Evolutionary conservation across 306 rosid species (phyloP).

Genomic region (Acacia acuminata): DNA sequence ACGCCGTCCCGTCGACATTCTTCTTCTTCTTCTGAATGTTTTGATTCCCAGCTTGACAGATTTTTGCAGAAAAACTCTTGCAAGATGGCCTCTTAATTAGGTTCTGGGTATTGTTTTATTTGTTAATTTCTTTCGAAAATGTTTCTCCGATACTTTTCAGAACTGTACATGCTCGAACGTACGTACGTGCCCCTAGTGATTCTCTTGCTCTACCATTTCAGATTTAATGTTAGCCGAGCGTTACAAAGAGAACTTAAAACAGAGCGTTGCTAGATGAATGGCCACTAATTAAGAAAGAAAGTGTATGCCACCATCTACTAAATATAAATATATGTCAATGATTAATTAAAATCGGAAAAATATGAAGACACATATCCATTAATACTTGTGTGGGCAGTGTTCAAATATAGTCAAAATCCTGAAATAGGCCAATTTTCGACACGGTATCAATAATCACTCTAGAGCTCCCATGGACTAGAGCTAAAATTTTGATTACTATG

Average conservation of each 20-base stretch:
- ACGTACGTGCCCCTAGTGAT: not conserved
- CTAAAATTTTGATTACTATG: too few species aligned
- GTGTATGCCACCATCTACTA: not conserved
- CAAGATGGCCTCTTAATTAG: not conserved
- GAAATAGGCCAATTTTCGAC: not conserved
- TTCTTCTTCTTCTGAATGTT: not conserved
- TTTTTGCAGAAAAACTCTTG: not conserved
- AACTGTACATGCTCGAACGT: not conserved
- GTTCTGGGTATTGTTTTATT: not conserved
- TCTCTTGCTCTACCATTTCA: not conserved
- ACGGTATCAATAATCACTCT: not conserved
- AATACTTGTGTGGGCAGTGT: not conserved
- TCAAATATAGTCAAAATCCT: not conserved
- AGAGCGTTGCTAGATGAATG: constrained; percentile 3
- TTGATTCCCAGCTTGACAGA: not conserved
- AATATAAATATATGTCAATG: not conserved
- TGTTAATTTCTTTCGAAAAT: not conserved
- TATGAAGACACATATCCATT: not conserved
- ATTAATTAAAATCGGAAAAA: not conserved
- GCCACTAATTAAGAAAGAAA: not conserved
- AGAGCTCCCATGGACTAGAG: too few species aligned
- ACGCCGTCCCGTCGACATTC: not conserved
- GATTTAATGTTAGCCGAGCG: not conserved
- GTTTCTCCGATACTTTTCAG: not conserved
- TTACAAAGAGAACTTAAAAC: not conserved